phyloP scores from a whole-genome alignment of 148 eudicot species.

The Diospyros kaki region DNA sequence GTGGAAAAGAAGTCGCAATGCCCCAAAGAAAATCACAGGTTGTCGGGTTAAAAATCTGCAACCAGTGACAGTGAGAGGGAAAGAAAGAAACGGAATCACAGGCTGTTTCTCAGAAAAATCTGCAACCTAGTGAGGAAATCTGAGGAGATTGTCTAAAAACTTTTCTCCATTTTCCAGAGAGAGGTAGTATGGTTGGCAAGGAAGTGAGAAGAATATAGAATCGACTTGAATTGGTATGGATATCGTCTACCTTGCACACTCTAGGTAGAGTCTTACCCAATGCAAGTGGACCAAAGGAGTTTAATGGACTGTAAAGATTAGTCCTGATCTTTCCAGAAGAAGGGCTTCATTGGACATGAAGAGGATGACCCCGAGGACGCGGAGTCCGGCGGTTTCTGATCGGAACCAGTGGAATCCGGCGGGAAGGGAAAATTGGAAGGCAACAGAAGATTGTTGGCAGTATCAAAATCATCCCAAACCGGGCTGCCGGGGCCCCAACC shows the following conservation, averaged over 20 bases:
- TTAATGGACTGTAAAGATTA: background rate
- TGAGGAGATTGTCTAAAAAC: slow-evolving; percentile 12
- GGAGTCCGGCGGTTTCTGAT: slow-evolving; percentile 24
- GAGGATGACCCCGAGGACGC: slow-evolving; percentile 29
- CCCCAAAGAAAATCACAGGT: slow-evolving; percentile 21
- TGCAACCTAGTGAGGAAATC: slow-evolving; percentile 16
- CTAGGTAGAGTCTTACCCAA: too few relatives aligned
- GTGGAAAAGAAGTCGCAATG: slow-evolving; percentile 13
- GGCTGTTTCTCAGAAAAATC: slow-evolving; percentile 11
- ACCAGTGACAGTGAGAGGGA: slow-evolving; percentile 22
- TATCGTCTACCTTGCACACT: too few relatives aligned
- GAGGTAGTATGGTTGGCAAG: too few relatives aligned
- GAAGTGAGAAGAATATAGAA: too few relatives aligned
- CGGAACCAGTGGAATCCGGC: slow-evolving; percentile 21
- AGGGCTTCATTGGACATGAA: slow-evolving; percentile 49
- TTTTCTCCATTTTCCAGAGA: background rate
- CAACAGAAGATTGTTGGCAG: slow-evolving; percentile 44
- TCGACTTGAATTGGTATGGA: too few relatives aligned
- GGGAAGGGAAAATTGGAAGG: slow-evolving; percentile 44
- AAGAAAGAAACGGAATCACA: slow-evolving; percentile 11
- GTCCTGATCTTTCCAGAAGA: slow-evolving; percentile 41
- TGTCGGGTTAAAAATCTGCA: slow-evolving; percentile 28
- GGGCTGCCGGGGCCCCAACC: slow-evolving; percentile 92
- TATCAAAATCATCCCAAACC: slow-evolving; percentile 78
- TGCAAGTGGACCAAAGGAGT: too few relatives aligned